Base-by-base conservation (phyloP, 2,329 filamentous ascomycete species). In the Purpureocillium takamizusanense region DNA sequence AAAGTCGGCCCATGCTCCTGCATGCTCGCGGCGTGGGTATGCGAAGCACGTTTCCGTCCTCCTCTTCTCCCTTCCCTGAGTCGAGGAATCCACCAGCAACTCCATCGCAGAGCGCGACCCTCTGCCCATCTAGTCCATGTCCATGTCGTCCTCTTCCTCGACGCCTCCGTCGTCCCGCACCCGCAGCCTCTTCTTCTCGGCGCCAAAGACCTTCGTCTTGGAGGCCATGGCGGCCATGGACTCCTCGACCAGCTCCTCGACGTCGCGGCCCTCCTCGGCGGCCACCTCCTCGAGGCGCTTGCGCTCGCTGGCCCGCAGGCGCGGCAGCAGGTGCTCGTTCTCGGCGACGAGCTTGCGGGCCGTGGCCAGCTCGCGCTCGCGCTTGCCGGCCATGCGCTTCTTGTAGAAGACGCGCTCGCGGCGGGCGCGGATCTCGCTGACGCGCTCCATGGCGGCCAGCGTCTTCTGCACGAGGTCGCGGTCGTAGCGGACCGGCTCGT, bases 401-500 rank as follows among this genome's bases (percentile, higher is more conserved):
- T 86, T 89, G 73, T 95, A 95, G 69, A 95, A 95, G 48, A 83
- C 83, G 51, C 87, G 77, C 74, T 97, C 90, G 57, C 92, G 77
- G 58, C 81, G 78, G 42, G 77, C 65, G 39, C 88, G 74, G 64
- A 97, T 90, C 71, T 95, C 89, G 53, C 77, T 72, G 52, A 97
- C 82, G 47, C 90, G 78, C 65, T 86, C 75, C 88, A 98, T 98
- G 50, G 89, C 90, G 59, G 84, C 79, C 63, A 97, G 74, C 13
- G 92, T 97, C 56, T 84, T 87, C 51, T 77, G 74, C 47, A 95
- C 80, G 47, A 95, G 78, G 52, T 94, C 86, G 63, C 92, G 83
- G 76, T 95, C 86, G 78, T 98, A 98, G 59, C 90, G 86, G 45
- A 94, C 79, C 49, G 92, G 92, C 25, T 94, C 78, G 72, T 98